Evolutionary conservation across 1,284 basidiomycete genomes (phyloP).

Genomic region (Xerocomus nothofagi): DNA sequence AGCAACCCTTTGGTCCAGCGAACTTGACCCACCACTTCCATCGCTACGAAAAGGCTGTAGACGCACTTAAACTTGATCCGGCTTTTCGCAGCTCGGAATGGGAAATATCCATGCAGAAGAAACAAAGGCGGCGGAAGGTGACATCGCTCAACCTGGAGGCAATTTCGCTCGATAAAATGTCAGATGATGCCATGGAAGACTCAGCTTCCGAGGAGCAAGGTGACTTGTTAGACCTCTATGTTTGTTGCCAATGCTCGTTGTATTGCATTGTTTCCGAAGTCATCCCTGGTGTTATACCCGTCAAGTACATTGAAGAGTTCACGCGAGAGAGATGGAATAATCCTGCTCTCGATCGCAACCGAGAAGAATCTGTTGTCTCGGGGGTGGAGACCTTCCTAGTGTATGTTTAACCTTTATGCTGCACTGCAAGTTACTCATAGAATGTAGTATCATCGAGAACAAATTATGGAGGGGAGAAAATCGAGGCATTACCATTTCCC

Average conservation of each 20-base stretch:
- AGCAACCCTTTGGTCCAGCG: conserved; percentile 43
- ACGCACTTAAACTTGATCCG: conserved; percentile 60
- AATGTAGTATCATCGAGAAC: conserved; percentile 65
- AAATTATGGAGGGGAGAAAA: conserved; percentile 69
- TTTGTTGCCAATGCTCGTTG: conserved; percentile 79
- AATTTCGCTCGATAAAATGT: conserved; percentile 33
- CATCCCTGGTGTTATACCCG: conserved; percentile 69
- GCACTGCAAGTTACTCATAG: conserved; percentile 12
- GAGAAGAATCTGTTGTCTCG: conserved; percentile 51
- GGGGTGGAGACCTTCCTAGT: conserved; percentile 66
- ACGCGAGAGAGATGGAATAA: conserved; percentile 40
- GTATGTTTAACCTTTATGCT: conserved; percentile 38
- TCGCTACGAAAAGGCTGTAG: conserved; percentile 64
- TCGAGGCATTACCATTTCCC: conserved; percentile 53
- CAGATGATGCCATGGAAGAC: conserved; percentile 36
- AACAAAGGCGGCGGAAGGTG: conserved; percentile 49
- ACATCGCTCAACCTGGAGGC: conserved; percentile 36
- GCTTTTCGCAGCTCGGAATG: conserved; percentile 61
- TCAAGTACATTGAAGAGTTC: conserved; percentile 48
- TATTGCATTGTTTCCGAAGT: conserved; percentile 67
- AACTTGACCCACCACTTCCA: conserved; percentile 82
- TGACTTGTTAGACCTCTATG: conserved; percentile 69
- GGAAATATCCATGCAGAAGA: conserved; percentile 49
- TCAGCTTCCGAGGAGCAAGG: conserved; percentile 45
- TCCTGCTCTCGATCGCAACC: conserved; percentile 42